Base-by-base conservation (phyloP, 2,329 filamentous ascomycete species). In the Aspergillus clavatus region DNA sequence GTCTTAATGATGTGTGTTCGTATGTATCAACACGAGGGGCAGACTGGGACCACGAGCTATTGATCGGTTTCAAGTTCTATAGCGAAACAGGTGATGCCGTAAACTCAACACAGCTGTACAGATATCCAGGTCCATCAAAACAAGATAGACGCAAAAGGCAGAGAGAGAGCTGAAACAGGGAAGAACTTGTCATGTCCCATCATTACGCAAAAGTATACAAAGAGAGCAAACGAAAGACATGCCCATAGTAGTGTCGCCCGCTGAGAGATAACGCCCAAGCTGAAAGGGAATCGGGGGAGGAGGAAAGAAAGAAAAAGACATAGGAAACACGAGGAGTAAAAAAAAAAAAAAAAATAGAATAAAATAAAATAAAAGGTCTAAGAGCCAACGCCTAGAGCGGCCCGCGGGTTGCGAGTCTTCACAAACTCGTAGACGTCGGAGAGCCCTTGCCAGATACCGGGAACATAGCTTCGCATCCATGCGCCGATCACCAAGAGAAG, bases 401-500 rank as follows among this genome's bases (percentile, higher is more conserved):
- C 60, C 56, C 60, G 61, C 55, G 62, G 56, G 51, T 57, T 60
- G 45, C 61, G 64, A 48, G 60, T 47, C 50, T 62, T 70, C 26
- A 70, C 53, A 53, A 67, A 67, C 46, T 70, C 60, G 56, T 65
- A 67, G 29, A 60, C 62, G 42, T 67, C 61, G 40, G 57, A 62
- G 43, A 69, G 52, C 36, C 58, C 63, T 55, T 66, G 60, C 66
- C 68, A 69, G 46, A 70, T 61, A 38, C 67, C 65, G 7, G 71
- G 71, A 42, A 68, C 59, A 38, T 67, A 66, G 52, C 66, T 73
- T 46, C 69, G 65, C 50, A 69, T 52, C 71, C 72, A 74, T 39
- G 72, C 65, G 28, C 66, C 65, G 26, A 74, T 59, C 43, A 74
- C 66, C 37, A 75, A 56, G 49, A 73, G 57, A 39, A 75, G 60